Percentiles rank a stretch among this genome's conserved stretches.
These are phyloP conservation scores for Coemansia sp. DNA, from an alignment of 192 early-diverging fungal species.

Conservation along the genomic window DNA sequence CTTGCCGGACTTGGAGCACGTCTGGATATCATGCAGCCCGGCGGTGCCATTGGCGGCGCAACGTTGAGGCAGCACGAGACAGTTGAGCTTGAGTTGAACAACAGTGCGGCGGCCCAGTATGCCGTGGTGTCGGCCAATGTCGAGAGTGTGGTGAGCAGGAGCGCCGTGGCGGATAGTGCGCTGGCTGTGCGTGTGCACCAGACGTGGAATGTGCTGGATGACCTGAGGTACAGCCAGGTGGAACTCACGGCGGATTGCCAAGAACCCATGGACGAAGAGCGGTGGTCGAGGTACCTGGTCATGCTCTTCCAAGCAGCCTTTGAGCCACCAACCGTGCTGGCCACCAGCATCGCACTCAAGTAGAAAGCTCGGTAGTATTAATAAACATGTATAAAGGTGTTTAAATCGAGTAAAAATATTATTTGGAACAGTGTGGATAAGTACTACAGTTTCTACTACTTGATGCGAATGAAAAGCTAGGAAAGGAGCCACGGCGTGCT, in stretches of 20 bases:
- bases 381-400: no score
- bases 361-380: no score
- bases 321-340: not conserved
- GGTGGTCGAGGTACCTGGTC: not conserved
- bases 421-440: no score
- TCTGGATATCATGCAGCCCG: not conserved
- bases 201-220: conserved; percentile 34
- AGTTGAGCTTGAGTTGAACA: conserved; percentile 7
- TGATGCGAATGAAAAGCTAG: no score
- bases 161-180: conserved; percentile 3
- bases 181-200: conserved; percentile 16
- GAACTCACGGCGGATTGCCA: conserved; percentile 17
- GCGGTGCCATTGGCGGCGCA: no score
- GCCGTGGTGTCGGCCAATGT: conserved; percentile 15
- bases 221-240: conserved; percentile 26
- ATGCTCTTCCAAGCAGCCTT: conserved; percentile 2
- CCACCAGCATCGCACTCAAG: not conserved
- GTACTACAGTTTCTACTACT: no score
- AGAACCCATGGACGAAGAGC: not conserved
- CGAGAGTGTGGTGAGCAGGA: conserved; percentile 12
- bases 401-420: no score
- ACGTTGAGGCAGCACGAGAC: conserved; percentile 21
- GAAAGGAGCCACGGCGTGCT: no score
- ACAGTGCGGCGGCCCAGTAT: conserved; percentile 2
- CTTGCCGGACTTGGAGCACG: not conserved